These are phyloP conservation scores for Prasinococcaceae sp. DNA, from an alignment of 139 green algal species.

Conservation along the genomic window DNA sequence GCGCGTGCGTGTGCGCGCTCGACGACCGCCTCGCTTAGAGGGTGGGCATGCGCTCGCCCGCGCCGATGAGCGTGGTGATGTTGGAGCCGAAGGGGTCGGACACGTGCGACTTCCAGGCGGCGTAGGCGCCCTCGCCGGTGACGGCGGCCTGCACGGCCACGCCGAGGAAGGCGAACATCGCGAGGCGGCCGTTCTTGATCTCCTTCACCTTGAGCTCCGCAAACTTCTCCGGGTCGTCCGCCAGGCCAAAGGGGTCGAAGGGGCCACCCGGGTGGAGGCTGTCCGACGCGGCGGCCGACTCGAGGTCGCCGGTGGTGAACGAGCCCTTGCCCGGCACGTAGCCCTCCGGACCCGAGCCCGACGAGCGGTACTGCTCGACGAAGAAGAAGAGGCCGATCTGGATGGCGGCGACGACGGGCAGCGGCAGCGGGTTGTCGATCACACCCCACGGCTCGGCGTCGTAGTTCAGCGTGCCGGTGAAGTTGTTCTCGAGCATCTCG, in stretches of 20 bases:
- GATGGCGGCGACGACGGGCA: background rate
- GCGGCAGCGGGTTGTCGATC: background rate
- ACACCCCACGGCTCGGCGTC: background rate
- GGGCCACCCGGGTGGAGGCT: constrained; percentile 83
- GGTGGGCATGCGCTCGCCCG: background rate
- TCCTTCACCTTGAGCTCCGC: constrained; percentile 87
- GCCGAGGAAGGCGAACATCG: constrained; percentile 84
- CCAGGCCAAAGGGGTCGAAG: constrained; percentile 88
- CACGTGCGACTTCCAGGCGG: constrained; percentile 88
- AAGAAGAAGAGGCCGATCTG: constrained; percentile 65
- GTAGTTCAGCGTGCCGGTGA: too few species aligned
- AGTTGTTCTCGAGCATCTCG: constrained; percentile 63
- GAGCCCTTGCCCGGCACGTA: too few species aligned
- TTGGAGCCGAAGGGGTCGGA: constrained; percentile 91
- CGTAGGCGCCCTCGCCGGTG: constrained; percentile 28
- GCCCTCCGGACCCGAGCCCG: background rate
- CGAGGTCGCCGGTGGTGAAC: too few species aligned
- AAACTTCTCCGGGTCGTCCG: constrained; percentile 78
- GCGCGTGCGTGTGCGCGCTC: too few species aligned
- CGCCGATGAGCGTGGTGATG: constrained; percentile 48
- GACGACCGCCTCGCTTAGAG: too few species aligned
- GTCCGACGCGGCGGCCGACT: constrained; percentile 40
- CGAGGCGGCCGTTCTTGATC: constrained; percentile 92
- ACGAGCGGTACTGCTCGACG: background rate
- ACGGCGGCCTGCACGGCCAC: constrained; percentile 52